Evolutionary conservation across 2,329 filamentous ascomycete species (phyloP).

Genomic region (Phyllosticta citriasiana): DNA sequence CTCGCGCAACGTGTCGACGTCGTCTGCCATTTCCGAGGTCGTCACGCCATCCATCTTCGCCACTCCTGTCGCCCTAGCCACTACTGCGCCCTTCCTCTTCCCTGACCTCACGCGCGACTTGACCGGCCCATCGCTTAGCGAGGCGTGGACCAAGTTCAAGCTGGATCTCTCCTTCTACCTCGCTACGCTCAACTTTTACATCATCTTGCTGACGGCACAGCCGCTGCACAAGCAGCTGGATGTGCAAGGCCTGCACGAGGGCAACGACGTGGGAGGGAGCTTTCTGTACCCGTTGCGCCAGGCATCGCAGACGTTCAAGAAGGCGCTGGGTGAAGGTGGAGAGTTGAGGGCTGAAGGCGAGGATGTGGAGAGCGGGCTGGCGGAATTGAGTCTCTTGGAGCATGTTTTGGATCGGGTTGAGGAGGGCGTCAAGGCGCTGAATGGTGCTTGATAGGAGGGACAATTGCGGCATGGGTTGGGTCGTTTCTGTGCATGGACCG

Average conservation of each 20-base stretch:
- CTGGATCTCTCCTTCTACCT: constrained; percentile 46
- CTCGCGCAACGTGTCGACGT: neutral
- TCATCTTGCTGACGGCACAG: constrained; percentile 42
- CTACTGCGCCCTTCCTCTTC: constrained; percentile 43
- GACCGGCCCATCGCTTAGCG: constrained; percentile 20
- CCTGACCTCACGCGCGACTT: constrained; percentile 36
- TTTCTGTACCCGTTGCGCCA: constrained; percentile 35
- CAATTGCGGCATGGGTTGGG: neutral
- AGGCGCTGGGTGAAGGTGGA: constrained; percentile 26
- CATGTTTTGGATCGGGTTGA: constrained; percentile 22
- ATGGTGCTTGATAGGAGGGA: constrained; percentile 1
- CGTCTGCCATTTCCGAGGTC: constrained; percentile 7
- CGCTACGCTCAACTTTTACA: constrained; percentile 49
- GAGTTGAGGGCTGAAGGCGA: constrained; percentile 26
- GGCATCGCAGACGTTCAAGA: constrained; percentile 25
- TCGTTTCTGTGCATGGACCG: neutral
- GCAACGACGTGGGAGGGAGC: constrained; percentile 30
- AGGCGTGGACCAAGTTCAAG: constrained; percentile 36
- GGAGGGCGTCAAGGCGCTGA: constrained; percentile 10
- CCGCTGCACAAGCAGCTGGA: constrained; percentile 38
- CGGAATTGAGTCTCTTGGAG: constrained; percentile 25
- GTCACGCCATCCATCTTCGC: constrained; percentile 33
- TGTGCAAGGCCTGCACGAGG: constrained; percentile 33
- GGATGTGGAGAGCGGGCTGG: constrained; percentile 25
- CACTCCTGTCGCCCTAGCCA: constrained; percentile 37